These are phyloP conservation scores for Debaryomyces singareniensis DNA, from an alignment of 1,139 yeast genomes.

Conservation along the genomic window DNA sequence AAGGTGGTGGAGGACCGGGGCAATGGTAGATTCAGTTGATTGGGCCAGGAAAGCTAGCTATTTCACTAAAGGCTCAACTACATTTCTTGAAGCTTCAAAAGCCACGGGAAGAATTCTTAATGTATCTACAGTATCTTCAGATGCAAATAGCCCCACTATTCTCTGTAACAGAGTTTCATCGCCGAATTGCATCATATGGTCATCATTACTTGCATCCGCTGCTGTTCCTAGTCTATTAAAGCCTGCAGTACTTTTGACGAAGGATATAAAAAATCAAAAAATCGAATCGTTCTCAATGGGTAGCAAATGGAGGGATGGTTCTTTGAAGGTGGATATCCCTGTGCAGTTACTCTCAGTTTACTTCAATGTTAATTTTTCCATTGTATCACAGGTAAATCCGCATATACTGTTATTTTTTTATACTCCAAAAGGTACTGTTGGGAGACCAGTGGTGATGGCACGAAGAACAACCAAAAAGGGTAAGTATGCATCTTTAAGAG, in stretches of 20 bases:
- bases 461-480: slow-evolving; percentile 41
- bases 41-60: slow-evolving; percentile 69
- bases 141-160: slow-evolving; percentile 77
- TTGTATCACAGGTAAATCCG: slow-evolving; percentile 81
- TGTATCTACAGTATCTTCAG: slow-evolving; percentile 75
- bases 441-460: slow-evolving; percentile 60
- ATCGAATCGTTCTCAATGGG: slow-evolving; percentile 70
- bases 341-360: slow-evolving; percentile 65
- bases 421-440: slow-evolving; percentile 78
- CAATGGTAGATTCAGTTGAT: slow-evolving; percentile 65
- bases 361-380: slow-evolving; percentile 68
- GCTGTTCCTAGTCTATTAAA: slow-evolving; percentile 84
- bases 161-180: slow-evolving; percentile 72
- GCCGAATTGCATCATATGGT: slow-evolving; percentile 81
- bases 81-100: slow-evolving; percentile 64
- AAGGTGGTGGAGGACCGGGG: slow-evolving; percentile 71
- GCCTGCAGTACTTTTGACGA: slow-evolving; percentile 78
- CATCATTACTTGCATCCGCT: slow-evolving; percentile 67
- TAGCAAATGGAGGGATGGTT: slow-evolving; percentile 71
- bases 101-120: slow-evolving; percentile 67
- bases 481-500: slow-evolving; percentile 48
- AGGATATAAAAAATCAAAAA: slow-evolving; percentile 31
- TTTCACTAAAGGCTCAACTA: slow-evolving; percentile 67
- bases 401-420: slow-evolving; percentile 72
- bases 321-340: slow-evolving; percentile 67